These are phyloP conservation scores for Amesomyces nigricolor DNA, from an alignment of 2,329 filamentous ascomycete species.

Conservation along the genomic window DNA sequence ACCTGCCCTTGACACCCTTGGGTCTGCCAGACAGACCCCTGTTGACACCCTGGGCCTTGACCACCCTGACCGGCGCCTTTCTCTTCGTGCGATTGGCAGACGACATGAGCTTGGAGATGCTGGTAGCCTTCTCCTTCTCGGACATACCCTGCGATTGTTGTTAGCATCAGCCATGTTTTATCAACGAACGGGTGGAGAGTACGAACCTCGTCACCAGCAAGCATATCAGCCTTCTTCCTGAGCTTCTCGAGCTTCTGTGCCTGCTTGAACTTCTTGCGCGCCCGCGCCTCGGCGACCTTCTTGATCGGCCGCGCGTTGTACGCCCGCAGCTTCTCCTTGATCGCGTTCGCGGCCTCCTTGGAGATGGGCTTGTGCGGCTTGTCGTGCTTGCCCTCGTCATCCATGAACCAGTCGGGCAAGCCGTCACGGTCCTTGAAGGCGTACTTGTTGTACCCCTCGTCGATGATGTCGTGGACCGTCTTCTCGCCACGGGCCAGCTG, in stretches of 20 bases:
- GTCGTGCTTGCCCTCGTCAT: slow-evolving; percentile 83
- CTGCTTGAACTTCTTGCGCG: slow-evolving; percentile 93
- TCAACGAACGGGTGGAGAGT: neutral
- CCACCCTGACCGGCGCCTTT: slow-evolving; percentile 74
- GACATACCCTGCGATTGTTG: slow-evolving; percentile 56
- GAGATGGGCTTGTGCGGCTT: slow-evolving; percentile 83
- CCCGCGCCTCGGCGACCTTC: slow-evolving; percentile 95
- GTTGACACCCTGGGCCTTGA: slow-evolving; percentile 81
- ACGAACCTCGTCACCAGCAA: slow-evolving; percentile 71
- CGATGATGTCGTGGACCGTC: slow-evolving; percentile 70
- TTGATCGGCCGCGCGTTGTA: slow-evolving; percentile 97
- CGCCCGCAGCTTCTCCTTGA: slow-evolving; percentile 89
- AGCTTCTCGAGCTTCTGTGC: slow-evolving; percentile 88
- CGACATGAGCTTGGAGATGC: slow-evolving; percentile 74
- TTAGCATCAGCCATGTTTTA: slow-evolving; percentile 1
- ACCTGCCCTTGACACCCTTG: slow-evolving; percentile 87
- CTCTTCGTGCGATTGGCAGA: slow-evolving; percentile 77
- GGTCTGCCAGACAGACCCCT: slow-evolving; percentile 81
- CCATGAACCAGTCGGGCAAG: slow-evolving; percentile 94
- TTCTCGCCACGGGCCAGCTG: slow-evolving; percentile 82
- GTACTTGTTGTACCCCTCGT: slow-evolving; percentile 91
- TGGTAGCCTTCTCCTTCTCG: slow-evolving; percentile 90
- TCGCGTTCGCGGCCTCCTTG: slow-evolving; percentile 81
- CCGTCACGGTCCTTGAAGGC: slow-evolving; percentile 87
- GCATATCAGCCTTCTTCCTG: slow-evolving; percentile 89